Evolutionary conservation across 116 monocot species (phyloP).

Genomic region (Zostera marina): DNA sequence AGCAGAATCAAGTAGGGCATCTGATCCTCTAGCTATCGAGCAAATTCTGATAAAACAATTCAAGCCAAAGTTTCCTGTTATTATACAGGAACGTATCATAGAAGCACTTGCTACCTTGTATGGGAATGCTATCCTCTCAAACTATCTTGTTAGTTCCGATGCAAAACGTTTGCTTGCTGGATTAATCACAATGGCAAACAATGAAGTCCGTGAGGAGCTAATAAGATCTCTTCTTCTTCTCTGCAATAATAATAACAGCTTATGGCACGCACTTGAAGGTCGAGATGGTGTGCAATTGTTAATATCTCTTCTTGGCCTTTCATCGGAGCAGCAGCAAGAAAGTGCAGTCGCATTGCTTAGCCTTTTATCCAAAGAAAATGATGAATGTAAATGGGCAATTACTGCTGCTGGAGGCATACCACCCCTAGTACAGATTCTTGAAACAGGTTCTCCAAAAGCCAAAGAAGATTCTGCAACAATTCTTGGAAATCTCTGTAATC

Average conservation of each 20-base stretch:
- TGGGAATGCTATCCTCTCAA: constrained; percentile 66
- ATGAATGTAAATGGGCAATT: constrained; percentile 98
- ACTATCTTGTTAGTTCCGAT: constrained; percentile 46
- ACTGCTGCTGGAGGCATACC: constrained; percentile 99
- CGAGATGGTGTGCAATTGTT: constrained; percentile 88
- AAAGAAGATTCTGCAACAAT: constrained; percentile 97
- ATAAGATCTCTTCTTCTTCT: constrained; percentile 78
- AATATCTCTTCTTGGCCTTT: constrained; percentile 95
- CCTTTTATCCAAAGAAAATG: constrained; percentile 86
- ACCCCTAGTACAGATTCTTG: constrained; percentile 96
- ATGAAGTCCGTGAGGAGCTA: constrained; percentile 75
- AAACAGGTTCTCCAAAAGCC: constrained; percentile 87
- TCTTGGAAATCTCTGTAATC: constrained; percentile 93
- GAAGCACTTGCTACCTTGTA: constrained; percentile 95
- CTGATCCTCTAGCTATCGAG: constrained; percentile 63
- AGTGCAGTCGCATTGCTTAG: constrained; percentile 79
- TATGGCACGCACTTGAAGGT: constrained; percentile 88
- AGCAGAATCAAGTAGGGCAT: constrained; percentile 71
- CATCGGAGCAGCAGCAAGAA: constrained; percentile 98
- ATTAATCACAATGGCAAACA: constrained; percentile 84
- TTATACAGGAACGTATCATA: constrained; percentile 80
- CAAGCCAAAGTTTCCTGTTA: constrained; percentile 44
- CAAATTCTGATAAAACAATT: constrained; percentile 75
- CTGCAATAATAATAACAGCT: constrained; percentile 49
- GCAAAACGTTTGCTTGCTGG: constrained; percentile 89